These are phyloP conservation scores for Angophora floribunda DNA, from an alignment of 345 rosid genomes.

Conservation along the genomic window DNA sequence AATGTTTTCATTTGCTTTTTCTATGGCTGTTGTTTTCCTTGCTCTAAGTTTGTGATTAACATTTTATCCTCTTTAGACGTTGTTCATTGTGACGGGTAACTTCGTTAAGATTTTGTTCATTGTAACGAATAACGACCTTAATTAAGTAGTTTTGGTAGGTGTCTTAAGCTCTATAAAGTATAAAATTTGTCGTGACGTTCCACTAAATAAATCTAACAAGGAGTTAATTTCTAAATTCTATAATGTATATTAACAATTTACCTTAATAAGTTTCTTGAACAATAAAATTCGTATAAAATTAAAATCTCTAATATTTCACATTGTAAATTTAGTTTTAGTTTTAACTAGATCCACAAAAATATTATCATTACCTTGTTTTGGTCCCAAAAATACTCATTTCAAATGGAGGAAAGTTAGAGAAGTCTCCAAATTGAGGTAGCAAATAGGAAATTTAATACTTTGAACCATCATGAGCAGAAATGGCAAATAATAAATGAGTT, in stretches of 20 bases:
- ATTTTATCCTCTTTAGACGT: background rate
- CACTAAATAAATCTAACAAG: background rate
- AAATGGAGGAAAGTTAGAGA: background rate
- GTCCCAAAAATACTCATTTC: background rate
- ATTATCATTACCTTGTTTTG: background rate
- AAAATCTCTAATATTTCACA: background rate
- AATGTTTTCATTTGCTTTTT: background rate
- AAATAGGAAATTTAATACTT: background rate
- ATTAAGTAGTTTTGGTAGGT: background rate
- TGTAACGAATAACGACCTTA: background rate
- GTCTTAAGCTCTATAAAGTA: background rate
- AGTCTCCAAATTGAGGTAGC: background rate
- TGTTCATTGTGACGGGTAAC: background rate
- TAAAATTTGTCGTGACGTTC: background rate
- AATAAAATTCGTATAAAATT: background rate
- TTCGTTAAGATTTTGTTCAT: background rate
- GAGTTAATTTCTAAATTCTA: background rate
- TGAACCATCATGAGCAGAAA: background rate
- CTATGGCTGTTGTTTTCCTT: background rate
- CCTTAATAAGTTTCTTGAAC: background rate
- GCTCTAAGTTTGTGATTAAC: background rate
- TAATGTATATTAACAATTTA: background rate
- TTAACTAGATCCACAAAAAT: background rate
- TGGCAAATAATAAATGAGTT: background rate
- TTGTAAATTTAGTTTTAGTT: background rate